Percentiles rank a stretch among this genome's conserved stretches.
phyloP scores from a whole-genome alignment of 2,329 filamentous ascomycete species.

The Epichloe uncinata region DNA sequence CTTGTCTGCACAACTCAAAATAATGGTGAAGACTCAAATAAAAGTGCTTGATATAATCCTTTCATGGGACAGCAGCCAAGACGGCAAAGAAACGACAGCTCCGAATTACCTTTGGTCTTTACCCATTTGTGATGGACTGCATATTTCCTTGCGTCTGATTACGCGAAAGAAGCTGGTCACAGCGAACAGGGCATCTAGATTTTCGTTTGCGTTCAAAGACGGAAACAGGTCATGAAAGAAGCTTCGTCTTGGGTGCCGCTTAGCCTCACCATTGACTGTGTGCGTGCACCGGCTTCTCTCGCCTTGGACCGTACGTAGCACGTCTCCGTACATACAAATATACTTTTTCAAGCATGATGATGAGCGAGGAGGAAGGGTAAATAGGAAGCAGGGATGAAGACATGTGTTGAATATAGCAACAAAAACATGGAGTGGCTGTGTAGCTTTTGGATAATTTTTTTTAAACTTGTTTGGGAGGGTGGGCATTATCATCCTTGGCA shows the following conservation, averaged over 20 bases:
- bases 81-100: no score
- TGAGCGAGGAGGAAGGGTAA: neutral
- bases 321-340: neutral
- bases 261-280: neutral
- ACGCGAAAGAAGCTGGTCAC: conserved; percentile 5
- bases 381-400: neutral
- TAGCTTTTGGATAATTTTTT: neutral
- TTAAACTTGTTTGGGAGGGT: neutral
- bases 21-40: neutral
- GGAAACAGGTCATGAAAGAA: no score
- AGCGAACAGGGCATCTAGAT: conserved; percentile 10
- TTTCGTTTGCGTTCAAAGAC: neutral
- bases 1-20: neutral
- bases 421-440: neutral
- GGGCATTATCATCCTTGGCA: neutral
- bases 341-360: neutral
- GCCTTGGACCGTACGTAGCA: neutral
- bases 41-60: no score
- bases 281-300: neutral
- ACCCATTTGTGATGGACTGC: neutral
- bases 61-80: no score
- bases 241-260: no score
- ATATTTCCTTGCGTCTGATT: neutral
- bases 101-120: neutral
- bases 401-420: neutral